Percentiles rank a stretch among this genome's conserved stretches.
These are phyloP conservation scores for Penicillium manginii DNA, from an alignment of 495 filamentous ascomycete genomes.

Conservation along the genomic window DNA sequence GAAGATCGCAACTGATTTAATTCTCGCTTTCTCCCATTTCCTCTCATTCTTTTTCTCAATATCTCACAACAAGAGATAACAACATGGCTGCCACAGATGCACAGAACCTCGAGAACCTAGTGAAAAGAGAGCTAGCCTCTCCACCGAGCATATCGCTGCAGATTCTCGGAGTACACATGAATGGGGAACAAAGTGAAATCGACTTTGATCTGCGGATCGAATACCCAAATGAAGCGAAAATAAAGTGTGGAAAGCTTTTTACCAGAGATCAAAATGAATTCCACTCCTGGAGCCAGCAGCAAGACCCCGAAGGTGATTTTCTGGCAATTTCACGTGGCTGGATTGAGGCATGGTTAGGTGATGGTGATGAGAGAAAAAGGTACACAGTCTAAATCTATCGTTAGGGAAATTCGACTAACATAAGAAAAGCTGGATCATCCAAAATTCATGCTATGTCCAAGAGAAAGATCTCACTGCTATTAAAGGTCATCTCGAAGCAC, in stretches of 20 bases:
- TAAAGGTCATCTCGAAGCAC: not conserved
- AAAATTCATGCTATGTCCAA: not conserved
- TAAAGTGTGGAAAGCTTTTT: not conserved
- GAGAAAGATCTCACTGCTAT: not conserved
- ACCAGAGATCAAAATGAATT: not conserved
- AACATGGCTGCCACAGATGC: not conserved
- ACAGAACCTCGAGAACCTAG: not conserved
- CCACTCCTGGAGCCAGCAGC: not conserved
- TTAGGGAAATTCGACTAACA: not conserved
- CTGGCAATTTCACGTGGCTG: not conserved
- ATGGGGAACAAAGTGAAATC: not conserved
- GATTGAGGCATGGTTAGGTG: not conserved
- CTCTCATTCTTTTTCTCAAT: not conserved
- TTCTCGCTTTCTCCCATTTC: not conserved
- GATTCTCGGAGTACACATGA: not conserved
- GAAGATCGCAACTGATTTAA: too few relatives aligned
- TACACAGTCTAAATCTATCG: not conserved
- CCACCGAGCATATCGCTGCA: not conserved
- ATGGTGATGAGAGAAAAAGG: not conserved
- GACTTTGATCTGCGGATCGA: not conserved
- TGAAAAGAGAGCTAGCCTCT: not conserved
- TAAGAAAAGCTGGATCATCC: not conserved
- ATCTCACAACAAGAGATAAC: not conserved
- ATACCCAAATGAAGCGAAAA: not conserved
- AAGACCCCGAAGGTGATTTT: not conserved